Conservation (phyloP, 805 yeast genomes). For the Babjeviella inositovora region DNA sequence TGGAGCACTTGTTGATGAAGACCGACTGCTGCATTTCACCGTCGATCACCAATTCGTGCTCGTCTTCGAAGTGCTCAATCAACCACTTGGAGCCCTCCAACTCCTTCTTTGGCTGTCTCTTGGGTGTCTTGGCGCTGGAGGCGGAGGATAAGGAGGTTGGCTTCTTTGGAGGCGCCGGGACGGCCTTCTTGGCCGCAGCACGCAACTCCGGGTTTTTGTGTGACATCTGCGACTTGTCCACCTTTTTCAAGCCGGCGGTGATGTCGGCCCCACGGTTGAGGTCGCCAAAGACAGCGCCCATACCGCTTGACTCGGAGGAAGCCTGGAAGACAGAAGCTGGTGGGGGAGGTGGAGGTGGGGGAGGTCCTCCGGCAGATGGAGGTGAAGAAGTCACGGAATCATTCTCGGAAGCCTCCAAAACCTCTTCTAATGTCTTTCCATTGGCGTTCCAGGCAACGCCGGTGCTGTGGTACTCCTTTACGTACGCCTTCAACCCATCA, state of each 20-base stretch:
- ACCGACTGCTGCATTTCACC: slow-evolving; percentile 80
- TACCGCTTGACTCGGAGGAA: slow-evolving; percentile 26
- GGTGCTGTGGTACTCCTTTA: slow-evolving; percentile 61
- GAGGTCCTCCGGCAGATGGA: slow-evolving; percentile 12
- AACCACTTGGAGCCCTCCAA: slow-evolving; percentile 82
- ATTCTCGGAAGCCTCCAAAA: slow-evolving; percentile 19
- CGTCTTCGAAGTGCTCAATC: slow-evolving; percentile 59
- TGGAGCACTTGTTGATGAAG: slow-evolving; percentile 69
- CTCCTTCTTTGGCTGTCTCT: slow-evolving; percentile 48
- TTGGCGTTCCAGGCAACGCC: slow-evolving; percentile 72
- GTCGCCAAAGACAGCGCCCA: slow-evolving; percentile 85
- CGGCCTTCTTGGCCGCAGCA: slow-evolving; percentile 23
- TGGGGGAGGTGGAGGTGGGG: slow-evolving; percentile 89
- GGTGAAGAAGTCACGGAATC: slow-evolving; percentile 5
- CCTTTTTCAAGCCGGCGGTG: slow-evolving; percentile 79
- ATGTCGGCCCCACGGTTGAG: slow-evolving; percentile 73
- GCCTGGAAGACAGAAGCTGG: slow-evolving; percentile 55
- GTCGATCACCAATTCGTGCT: slow-evolving; percentile 47
- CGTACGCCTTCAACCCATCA: slow-evolving; percentile 56
- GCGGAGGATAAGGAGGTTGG: slow-evolving; percentile 40
- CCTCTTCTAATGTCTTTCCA: slow-evolving; percentile 42
- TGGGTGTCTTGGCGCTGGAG: slow-evolving; percentile 8
- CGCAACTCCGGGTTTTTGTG: slow-evolving; percentile 83
- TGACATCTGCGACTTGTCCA: slow-evolving; percentile 86
- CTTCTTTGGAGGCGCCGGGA: slow-evolving; percentile 74